phyloP scores from a whole-genome alignment of 1,139 yeast species.

The Arxiozyma slooffiae region DNA sequence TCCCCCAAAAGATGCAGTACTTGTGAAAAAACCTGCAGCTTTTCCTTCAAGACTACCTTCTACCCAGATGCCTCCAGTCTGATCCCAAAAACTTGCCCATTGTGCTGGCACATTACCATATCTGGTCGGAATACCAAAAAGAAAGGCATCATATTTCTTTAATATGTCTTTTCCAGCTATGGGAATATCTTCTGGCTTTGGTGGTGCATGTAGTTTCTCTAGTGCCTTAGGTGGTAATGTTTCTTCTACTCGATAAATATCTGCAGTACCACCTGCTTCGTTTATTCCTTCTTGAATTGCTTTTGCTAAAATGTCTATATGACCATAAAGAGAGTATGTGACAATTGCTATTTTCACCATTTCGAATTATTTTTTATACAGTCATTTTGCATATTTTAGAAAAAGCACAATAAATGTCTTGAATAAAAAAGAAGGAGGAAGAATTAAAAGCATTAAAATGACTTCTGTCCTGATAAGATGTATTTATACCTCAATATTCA shows the following conservation, averaged over 20 bases:
- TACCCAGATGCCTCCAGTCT: constrained; percentile 51
- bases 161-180: constrained; percentile 20
- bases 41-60: constrained; percentile 45
- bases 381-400: too few species aligned
- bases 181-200: constrained; percentile 42
- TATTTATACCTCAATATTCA: too few species aligned
- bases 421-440: too few species aligned
- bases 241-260: constrained; percentile 60
- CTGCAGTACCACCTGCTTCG: constrained; percentile 58
- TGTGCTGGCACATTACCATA: constrained; percentile 16
- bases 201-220: constrained; percentile 18
- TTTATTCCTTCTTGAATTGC: constrained; percentile 54
- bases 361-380: background rate
- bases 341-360: constrained; percentile 39
- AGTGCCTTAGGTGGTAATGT: constrained; percentile 44
- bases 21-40: constrained; percentile 44
- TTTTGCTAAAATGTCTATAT: constrained; percentile 53
- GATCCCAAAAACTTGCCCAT: constrained; percentile 49
- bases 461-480: too few species aligned
- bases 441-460: too few species aligned
- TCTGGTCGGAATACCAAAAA: constrained; percentile 15
- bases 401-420: too few species aligned
- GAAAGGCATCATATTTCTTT: constrained; percentile 13
- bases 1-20: constrained; percentile 35
- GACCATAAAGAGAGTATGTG: constrained; percentile 71